A percentile compares a stretch with the other conserved stretches of the same genome.
These are phyloP conservation scores for Aspergillus jensenii DNA, from an alignment of 2,329 filamentous ascomycete species.

Conservation along the genomic window DNA sequence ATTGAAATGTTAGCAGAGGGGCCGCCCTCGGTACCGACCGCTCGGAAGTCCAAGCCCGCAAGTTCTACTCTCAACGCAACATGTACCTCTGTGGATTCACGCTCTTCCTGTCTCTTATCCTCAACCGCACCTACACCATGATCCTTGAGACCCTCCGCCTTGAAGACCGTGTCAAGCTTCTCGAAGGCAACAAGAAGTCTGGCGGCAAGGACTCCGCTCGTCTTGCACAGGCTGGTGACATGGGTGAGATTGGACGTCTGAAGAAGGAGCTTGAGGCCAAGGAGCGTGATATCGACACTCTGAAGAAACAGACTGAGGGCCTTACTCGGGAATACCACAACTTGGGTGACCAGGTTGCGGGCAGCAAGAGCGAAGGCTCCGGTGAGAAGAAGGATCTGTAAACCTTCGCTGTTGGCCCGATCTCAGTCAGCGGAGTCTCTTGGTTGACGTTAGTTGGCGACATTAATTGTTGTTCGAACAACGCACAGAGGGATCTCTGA, in stretches of 20 bases:
- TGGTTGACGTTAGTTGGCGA: neutral
- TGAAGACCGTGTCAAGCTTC: slow-evolving; percentile 84
- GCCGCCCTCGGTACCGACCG: slow-evolving; percentile 86
- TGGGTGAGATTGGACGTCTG: slow-evolving; percentile 75
- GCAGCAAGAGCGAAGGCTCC: slow-evolving; percentile 42
- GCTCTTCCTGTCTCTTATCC: slow-evolving; percentile 95
- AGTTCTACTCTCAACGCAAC: slow-evolving; percentile 99
- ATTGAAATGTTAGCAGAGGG: slow-evolving; percentile 47
- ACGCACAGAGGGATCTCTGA: neutral
- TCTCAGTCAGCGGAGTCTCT: neutral
- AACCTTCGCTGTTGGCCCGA: slow-evolving; percentile 13
- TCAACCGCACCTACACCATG: slow-evolving; percentile 97
- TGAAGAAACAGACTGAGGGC: slow-evolving; percentile 90
- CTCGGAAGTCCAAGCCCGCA: slow-evolving; percentile 97
- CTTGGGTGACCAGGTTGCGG: slow-evolving; percentile 77
- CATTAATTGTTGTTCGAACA: neutral
- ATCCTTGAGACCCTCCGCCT: slow-evolving; percentile 89
- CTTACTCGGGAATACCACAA: slow-evolving; percentile 82
- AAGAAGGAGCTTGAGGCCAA: slow-evolving; percentile 68
- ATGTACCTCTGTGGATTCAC: slow-evolving; percentile 99
- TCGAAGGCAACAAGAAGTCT: slow-evolving; percentile 65
- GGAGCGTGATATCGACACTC: slow-evolving; percentile 77
- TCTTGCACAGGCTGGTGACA: slow-evolving; percentile 69
- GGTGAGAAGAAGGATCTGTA: slow-evolving; percentile 57
- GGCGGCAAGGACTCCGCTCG: slow-evolving; percentile 69